phyloP scores from a whole-genome alignment of 495 filamentous ascomycete genomes.

The Daldinia decipiens region DNA sequence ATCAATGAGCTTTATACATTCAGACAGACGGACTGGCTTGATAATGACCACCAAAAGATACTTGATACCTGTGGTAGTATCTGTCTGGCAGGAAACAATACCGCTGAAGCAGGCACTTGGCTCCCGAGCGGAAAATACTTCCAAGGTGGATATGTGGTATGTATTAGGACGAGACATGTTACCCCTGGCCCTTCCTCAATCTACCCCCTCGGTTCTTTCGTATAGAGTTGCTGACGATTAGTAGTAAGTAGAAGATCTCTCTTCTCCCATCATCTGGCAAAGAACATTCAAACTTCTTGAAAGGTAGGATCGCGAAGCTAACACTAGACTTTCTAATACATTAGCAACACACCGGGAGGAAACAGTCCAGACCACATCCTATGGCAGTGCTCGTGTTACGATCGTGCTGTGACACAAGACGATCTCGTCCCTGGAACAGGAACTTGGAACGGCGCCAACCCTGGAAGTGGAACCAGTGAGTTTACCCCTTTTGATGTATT shows the following conservation, averaged over 20 bases:
- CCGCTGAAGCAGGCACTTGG: conserved; percentile 35
- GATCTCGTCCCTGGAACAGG: conserved; percentile 31
- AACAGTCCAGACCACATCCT: conserved; percentile 31
- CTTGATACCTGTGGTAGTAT: conserved; percentile 36
- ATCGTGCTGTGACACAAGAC: conserved; percentile 27
- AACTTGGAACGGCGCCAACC: conserved; percentile 41
- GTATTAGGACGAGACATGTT: not conserved
- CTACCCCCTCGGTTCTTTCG: not conserved
- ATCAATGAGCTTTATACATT: conserved; percentile 33
- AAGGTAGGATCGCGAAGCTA: not conserved
- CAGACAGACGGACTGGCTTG: conserved; percentile 39
- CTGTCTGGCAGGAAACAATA: conserved; percentile 38
- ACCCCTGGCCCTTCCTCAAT: not conserved
- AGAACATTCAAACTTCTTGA: not conserved
- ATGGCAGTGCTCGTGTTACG: conserved; percentile 42
- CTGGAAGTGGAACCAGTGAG: conserved; percentile 42
- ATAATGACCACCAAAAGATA: conserved; percentile 34
- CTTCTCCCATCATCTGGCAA: not conserved
- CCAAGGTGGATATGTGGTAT: conserved; percentile 33
- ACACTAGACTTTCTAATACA: not conserved
- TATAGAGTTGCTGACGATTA: not conserved
- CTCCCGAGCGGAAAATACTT: conserved; percentile 35
- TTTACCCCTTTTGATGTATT: not conserved
- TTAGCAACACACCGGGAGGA: conserved; percentile 34
- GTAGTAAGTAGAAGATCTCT: not conserved